Evolutionary conservation across 2,329 filamentous ascomycete genomes (phyloP).

Genomic region (Xylariaceae sp.): DNA sequence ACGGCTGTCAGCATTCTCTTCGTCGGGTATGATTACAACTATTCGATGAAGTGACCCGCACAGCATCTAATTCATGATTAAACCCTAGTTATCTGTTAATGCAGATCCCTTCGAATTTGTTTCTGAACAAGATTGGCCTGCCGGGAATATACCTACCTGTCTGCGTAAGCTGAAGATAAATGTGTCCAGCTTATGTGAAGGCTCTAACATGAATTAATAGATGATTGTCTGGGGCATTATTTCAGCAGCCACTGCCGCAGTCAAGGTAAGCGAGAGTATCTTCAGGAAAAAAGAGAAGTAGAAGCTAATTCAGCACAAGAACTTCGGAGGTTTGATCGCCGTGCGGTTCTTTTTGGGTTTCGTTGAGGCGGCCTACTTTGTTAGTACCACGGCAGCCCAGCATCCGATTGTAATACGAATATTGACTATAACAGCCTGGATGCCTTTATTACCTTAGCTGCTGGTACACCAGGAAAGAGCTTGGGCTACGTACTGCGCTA

Average conservation of each 20-base stretch:
- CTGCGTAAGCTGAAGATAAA: conserved; percentile 44
- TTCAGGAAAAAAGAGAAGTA: not conserved
- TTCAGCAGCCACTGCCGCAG: conserved; percentile 48
- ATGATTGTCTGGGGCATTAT: conserved; percentile 58
- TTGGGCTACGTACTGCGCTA: conserved; percentile 68
- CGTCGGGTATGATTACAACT: conserved; percentile 47
- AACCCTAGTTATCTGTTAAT: conserved; percentile 52
- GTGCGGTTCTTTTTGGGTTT: conserved; percentile 52
- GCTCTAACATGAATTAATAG: conserved; percentile 36
- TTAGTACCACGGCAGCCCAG: conserved; percentile 34
- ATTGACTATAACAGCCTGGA: conserved; percentile 49
- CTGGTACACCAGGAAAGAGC: conserved; percentile 75
- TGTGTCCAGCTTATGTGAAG: not conserved
- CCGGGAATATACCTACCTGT: conserved; percentile 52
- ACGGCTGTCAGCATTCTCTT: conserved; percentile 58
- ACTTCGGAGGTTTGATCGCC: conserved; percentile 45
- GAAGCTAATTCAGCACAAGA: conserved; percentile 26
- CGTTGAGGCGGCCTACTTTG: conserved; percentile 52
- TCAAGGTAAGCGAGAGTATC: conserved; percentile 30
- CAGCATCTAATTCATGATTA: conserved; percentile 8
- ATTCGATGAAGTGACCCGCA: not conserved
- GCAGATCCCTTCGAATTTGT: conserved; percentile 58
- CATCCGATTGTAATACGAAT: not conserved
- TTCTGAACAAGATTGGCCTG: conserved; percentile 57
- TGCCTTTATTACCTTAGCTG: conserved; percentile 67